These are phyloP conservation scores for Tubosaeta sp. DNA, from an alignment of 768 basidiomycete species.

Conservation along the genomic window DNA sequence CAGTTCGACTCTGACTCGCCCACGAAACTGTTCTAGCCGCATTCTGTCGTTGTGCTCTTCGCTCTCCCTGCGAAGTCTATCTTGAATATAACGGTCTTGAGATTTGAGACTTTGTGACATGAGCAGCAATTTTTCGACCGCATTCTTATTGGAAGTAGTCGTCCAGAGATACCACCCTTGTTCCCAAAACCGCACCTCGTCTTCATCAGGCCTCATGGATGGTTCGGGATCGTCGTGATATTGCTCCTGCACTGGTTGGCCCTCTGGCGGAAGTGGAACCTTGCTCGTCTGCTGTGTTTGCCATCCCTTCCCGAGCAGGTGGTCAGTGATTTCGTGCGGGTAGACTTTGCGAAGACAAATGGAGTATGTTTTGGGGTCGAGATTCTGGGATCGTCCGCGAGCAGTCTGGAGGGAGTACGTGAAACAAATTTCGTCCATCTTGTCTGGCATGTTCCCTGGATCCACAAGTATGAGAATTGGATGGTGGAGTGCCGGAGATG, in stretches of 20 bases:
- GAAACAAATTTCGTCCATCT: constrained; percentile 61
- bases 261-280: constrained; percentile 64
- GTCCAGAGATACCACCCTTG: constrained; percentile 77
- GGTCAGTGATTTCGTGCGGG: constrained; percentile 60
- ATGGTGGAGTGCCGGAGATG: neutral
- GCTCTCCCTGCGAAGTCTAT: constrained; percentile 37
- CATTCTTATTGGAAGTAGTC: constrained; percentile 47
- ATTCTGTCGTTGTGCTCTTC: constrained; percentile 53
- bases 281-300: constrained; percentile 44
- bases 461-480: neutral
- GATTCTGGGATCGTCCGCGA: constrained; percentile 45
- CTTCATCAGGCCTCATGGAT: constrained; percentile 21
- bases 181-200: constrained; percentile 57
- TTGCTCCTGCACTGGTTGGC: constrained; percentile 42
- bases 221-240: constrained; percentile 10
- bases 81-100: constrained; percentile 38
- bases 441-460: constrained; percentile 52
- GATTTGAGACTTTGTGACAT: constrained; percentile 54
- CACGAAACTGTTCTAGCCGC: constrained; percentile 27
- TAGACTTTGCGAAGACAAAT: constrained; percentile 64
- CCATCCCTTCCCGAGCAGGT: constrained; percentile 35
- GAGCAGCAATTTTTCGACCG: constrained; percentile 50
- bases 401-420: constrained; percentile 59
- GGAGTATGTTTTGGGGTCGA: constrained; percentile 53
- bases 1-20: constrained; percentile 21